Evolutionary conservation across 2,329 filamentous ascomycete genomes (phyloP).

Genomic region (Didymella sp.): DNA sequence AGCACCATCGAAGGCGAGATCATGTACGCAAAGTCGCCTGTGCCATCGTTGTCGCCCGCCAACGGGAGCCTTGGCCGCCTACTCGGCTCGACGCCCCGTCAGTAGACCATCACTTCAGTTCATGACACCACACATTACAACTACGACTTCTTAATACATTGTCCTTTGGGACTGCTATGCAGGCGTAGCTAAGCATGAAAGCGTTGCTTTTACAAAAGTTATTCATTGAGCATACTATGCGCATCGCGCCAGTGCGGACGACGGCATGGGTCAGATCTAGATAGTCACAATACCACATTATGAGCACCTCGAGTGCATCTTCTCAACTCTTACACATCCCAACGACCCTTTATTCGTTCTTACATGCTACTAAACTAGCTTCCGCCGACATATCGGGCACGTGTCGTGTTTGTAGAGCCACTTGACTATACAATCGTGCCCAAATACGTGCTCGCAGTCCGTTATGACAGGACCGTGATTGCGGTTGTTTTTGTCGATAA

Average conservation of each 20-base stretch:
- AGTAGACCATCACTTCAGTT: constrained; percentile 4
- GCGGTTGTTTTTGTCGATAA: background rate
- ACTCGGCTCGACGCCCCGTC: constrained; percentile 39
- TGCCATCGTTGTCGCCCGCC: constrained; percentile 42
- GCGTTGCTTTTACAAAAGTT: constrained; percentile 18
- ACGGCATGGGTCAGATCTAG: constrained; percentile 12
- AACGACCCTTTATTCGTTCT: background rate
- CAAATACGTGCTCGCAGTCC: background rate
- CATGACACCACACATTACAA: background rate
- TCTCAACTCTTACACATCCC: background rate
- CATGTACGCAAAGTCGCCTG: constrained; percentile 46
- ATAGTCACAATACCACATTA: constrained; percentile 7
- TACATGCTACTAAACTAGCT: background rate
- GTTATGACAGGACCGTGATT: background rate
- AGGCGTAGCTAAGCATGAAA: constrained; percentile 20
- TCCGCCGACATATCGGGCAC: background rate
- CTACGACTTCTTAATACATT: constrained; percentile 8
- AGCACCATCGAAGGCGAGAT: constrained; percentile 49
- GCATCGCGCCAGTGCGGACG: constrained; percentile 21
- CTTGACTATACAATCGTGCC: background rate
- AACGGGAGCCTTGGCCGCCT: constrained; percentile 49
- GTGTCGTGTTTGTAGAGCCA: background rate
- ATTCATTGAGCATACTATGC: constrained; percentile 14
- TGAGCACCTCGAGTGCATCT: constrained; percentile 2
- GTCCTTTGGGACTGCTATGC: constrained; percentile 19